Base-by-base conservation (phyloP, 805 yeast species). In the Saccharomycopsis sp. region DNA sequence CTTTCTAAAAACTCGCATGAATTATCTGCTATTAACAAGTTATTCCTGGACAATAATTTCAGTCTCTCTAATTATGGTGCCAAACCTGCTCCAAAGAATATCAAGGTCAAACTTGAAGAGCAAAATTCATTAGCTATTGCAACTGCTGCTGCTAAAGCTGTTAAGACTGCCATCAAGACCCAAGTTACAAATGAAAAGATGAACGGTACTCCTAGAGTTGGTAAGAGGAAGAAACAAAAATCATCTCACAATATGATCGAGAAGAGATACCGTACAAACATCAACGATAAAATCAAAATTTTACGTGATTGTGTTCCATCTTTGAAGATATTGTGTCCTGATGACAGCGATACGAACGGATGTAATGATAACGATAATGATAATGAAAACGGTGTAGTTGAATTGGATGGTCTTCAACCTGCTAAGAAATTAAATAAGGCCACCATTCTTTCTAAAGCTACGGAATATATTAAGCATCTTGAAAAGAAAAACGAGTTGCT, bases 371-470 rank as follows among this genome's bases (percentile, higher is more conserved):
- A 75, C 55, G 72, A 77, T 55, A 73, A 83, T 58, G 79, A 83
- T 62, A 84, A 85, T 59, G 87, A 83, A 63, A 86, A 76, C 50
- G 76, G 72, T 51, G 15, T 19, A 64, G 68, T 53, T 80, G 68
- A 83, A 62, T 72, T 87, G 65, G 93, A 87, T 68, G 93, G 93
- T 1, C 74, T 87, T 59, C 80, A 82, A 53, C 92, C 93, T 0
- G 93, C 96, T 2, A 78, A 81, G 62, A 87, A 87, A 65, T 73
- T 87, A 62, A 87, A 87, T 70, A 87, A 87, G 68, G 94, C 93
- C 1, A 83, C 88, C 15, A 86, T 87, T 53, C 73, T 87, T 60
- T 75, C 87, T 25, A 87, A 87, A 66, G 89, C 93, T 0, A 83
- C 87, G 2, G 94, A 87, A 68, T 87, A 87, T 66, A 87, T 87